A percentile compares a stretch with the other conserved stretches of the same genome.
These are phyloP conservation scores for Aurantiochytrium sp. DNA, from an alignment of 108 stramenopile species.

Conservation along the genomic window DNA sequence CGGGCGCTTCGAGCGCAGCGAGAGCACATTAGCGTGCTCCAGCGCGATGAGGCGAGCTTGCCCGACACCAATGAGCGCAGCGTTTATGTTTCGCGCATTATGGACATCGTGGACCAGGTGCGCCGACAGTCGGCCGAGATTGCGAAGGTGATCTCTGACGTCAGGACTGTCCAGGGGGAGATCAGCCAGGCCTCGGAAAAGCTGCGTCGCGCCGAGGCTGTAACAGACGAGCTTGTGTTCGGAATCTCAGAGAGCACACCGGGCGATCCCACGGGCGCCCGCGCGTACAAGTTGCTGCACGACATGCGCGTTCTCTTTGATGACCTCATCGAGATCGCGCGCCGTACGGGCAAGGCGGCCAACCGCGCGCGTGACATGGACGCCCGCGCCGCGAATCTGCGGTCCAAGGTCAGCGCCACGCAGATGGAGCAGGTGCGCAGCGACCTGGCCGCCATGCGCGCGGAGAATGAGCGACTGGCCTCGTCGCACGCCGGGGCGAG, in stretches of 20 bases:
- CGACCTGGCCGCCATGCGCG: not conserved
- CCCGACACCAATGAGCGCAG: too few species aligned
- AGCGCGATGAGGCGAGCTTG: too few species aligned
- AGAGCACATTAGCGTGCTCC: too few species aligned
- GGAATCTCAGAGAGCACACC: not conserved
- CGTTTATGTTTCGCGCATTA: not conserved
- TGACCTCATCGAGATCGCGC: not conserved
- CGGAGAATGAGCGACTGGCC: not conserved
- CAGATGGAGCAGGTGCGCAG: not conserved
- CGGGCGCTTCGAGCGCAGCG: too few species aligned
- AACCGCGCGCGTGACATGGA: not conserved
- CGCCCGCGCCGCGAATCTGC: not conserved
- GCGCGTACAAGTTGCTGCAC: not conserved
- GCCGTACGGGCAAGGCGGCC: not conserved
- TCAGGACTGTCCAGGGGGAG: not conserved
- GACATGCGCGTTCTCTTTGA: slow-evolving; percentile 19
- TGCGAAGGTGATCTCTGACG: not conserved
- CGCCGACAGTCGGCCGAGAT: not conserved
- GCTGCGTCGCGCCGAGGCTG: not conserved
- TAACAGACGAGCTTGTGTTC: not conserved
- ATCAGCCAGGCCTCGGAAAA: not conserved
- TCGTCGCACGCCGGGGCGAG: not conserved
- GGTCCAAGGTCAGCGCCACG: not conserved
- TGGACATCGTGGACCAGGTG: not conserved
- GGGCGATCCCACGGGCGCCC: not conserved